These are phyloP conservation scores for Suillus occidentalis DNA, from an alignment of 768 basidiomycete species.

Conservation along the genomic window DNA sequence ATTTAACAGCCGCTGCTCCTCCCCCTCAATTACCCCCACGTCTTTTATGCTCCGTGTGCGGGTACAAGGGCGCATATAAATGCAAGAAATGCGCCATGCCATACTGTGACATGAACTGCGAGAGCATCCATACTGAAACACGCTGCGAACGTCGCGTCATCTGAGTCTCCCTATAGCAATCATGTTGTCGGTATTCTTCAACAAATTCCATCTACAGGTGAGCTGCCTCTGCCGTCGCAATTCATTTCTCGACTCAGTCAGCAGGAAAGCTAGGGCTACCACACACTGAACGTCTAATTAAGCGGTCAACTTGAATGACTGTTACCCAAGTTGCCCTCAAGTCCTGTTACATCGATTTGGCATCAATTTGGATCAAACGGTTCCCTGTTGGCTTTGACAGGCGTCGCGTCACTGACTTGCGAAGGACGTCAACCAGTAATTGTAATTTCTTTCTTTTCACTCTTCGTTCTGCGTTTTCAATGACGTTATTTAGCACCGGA, in stretches of 20 bases:
- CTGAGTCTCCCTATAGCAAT: slow-evolving; percentile 27
- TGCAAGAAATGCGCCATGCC: slow-evolving; percentile 77
- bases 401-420: neutral
- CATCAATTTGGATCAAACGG: neutral
- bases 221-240: neutral
- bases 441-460: neutral
- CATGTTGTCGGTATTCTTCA: neutral
- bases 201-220: neutral
- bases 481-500: neutral
- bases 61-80: slow-evolving; percentile 79
- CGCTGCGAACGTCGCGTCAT: slow-evolving; percentile 75
- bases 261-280: neutral
- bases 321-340: too few relatives aligned
- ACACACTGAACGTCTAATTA: neutral
- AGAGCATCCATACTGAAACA: slow-evolving; percentile 73
- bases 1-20: slow-evolving; percentile 67
- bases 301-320: neutral
- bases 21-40: slow-evolving; percentile 65
- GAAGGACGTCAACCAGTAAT: neutral
- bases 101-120: slow-evolving; percentile 75
- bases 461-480: neutral
- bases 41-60: slow-evolving; percentile 81
- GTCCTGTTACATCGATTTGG: neutral
- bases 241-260: neutral
- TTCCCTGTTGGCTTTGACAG: neutral